Conservation (phyloP, 2,329 filamentous ascomycete genomes). For the Drechslerella stenobrocha region DNA sequence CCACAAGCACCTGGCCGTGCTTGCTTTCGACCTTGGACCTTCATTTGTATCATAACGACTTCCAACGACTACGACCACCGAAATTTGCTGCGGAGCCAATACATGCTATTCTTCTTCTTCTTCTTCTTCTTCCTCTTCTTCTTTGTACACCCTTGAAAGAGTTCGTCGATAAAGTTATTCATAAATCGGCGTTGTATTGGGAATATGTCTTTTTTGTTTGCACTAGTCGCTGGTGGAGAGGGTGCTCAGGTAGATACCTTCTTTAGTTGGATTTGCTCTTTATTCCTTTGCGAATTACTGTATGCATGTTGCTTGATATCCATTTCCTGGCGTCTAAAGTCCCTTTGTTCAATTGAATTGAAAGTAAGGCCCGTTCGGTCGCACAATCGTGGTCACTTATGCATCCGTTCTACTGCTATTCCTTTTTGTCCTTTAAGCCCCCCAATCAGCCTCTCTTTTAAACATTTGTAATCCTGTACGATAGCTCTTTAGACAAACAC, state of each 20-base stretch:
- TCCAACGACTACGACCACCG: constrained; percentile 35
- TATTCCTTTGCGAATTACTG: constrained; percentile 12
- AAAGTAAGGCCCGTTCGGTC: constrained; percentile 3
- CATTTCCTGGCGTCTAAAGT: constrained; percentile 36
- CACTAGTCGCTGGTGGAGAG: constrained; percentile 21
- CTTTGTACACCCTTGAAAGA: constrained; percentile 35
- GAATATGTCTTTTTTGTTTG: neutral
- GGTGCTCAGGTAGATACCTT: constrained; percentile 44
- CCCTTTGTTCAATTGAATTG: constrained; percentile 12
- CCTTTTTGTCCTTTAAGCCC: neutral
- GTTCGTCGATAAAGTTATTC: constrained; percentile 26
- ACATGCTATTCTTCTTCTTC: constrained; percentile 2
- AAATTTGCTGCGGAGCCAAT: neutral
- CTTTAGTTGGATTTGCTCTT: constrained; percentile 10
- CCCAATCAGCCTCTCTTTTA: neutral
- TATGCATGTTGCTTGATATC: constrained; percentile 20
- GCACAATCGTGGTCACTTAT: constrained; percentile 13
- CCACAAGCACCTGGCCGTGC: neutral
- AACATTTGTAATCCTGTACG: constrained; percentile 35
- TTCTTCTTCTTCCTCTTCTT: constrained; percentile 10
- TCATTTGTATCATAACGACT: constrained; percentile 41
- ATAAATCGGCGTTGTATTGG: constrained; percentile 34
- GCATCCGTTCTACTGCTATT: neutral
- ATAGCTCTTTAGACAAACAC: constrained; percentile 35
- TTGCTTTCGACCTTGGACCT: constrained; percentile 1